A percentile compares a stretch with the other conserved stretches of the same genome.
Evolutionary conservation across 2,329 filamentous ascomycete species (phyloP).

Genomic region (Furcasterigmium sp.): DNA sequence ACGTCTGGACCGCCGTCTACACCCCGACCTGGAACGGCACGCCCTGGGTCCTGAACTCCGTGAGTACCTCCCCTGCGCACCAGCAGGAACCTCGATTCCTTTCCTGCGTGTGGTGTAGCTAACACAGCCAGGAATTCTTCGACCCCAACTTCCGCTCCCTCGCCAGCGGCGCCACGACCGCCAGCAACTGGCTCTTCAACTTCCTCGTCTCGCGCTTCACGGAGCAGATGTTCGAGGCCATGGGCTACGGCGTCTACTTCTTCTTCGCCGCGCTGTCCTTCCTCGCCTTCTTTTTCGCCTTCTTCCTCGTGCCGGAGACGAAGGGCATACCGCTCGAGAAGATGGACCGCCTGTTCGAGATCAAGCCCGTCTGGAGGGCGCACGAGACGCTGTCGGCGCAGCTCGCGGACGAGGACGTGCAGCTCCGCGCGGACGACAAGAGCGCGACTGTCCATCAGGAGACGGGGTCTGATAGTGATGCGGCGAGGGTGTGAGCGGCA

Average conservation of each 20-base stretch:
- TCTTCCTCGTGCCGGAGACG: constrained; percentile 47
- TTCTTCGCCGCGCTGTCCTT: constrained; percentile 49
- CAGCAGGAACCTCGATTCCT: background rate
- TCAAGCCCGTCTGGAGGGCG: constrained; percentile 13
- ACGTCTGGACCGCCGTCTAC: constrained; percentile 52
- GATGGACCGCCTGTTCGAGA: constrained; percentile 42
- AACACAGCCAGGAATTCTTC: constrained; percentile 50
- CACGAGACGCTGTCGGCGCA: constrained; percentile 8
- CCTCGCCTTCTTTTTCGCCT: constrained; percentile 40
- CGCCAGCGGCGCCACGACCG: constrained; percentile 53
- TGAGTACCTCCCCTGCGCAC: background rate
- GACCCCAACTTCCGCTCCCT: constrained; percentile 33
- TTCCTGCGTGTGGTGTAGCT: no score
- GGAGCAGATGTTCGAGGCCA: constrained; percentile 40
- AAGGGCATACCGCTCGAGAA: constrained; percentile 47
- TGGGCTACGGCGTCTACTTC: constrained; percentile 47
- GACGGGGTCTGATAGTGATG: background rate
- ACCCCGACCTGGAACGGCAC: constrained; percentile 56
- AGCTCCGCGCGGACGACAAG: constrained; percentile 8
- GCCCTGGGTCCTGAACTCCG: constrained; percentile 54
- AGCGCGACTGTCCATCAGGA: constrained; percentile 6
- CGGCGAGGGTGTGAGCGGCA: background rate
- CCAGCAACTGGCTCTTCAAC: constrained; percentile 52
- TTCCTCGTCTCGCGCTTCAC: constrained; percentile 52
- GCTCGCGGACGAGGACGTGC: constrained; percentile 6